These are phyloP conservation scores for Glaciozyma antarctica DNA, from an alignment of 768 basidiomycete species.

Conservation along the genomic window DNA sequence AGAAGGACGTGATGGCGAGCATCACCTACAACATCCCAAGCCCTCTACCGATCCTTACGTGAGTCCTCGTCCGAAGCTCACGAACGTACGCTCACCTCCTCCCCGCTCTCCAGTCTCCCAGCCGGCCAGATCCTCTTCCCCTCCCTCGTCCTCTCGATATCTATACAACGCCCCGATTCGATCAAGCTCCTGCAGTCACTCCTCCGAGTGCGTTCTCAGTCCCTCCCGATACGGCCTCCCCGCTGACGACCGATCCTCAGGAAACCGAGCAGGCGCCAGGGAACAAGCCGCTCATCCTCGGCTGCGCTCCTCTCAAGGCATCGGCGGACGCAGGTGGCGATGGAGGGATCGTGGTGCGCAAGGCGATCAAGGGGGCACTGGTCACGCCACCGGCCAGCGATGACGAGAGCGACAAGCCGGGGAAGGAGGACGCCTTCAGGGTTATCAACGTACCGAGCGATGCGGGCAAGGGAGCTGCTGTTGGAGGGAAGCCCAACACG, in stretches of 20 bases:
- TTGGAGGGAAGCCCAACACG: neutral
- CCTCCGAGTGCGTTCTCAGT: conserved; percentile 10
- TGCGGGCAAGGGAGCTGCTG: neutral
- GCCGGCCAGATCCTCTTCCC: conserved; percentile 13
- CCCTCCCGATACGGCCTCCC: neutral
- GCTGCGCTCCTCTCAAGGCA: conserved; percentile 10
- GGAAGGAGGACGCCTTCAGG: neutral
- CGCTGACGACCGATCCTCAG: neutral
- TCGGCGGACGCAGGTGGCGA: neutral
- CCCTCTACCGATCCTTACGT: conserved; percentile 7
- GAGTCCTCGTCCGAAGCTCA: neutral
- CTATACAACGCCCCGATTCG: neutral
- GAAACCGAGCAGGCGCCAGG: conserved; percentile 9
- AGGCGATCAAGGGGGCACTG: neutral
- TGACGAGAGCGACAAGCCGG: neutral
- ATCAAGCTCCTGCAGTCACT: conserved; percentile 13
- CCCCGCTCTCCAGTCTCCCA: neutral
- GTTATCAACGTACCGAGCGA: neutral
- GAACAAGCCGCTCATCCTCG: conserved; percentile 11
- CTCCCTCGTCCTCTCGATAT: conserved; percentile 16
- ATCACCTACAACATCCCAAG: neutral
- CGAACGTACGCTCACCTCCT: neutral
- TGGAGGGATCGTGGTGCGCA: too few relatives aligned
- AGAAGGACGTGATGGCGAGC: neutral
- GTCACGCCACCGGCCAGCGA: neutral